Evolutionary conservation across 345 rosid genomes (phyloP).

Genomic region (Salix koriyanagi): DNA sequence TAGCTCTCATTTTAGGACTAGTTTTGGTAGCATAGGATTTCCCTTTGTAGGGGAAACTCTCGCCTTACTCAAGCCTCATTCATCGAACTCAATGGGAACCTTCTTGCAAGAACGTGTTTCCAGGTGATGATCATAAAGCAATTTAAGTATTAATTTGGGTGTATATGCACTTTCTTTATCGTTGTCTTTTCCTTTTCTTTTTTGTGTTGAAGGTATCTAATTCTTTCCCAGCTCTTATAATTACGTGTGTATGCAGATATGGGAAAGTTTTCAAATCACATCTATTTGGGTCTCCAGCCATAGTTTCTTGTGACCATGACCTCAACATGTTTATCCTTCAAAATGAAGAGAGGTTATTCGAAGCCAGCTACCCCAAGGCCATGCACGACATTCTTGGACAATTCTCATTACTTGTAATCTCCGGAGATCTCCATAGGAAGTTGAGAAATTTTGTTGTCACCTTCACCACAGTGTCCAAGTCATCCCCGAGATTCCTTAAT

Average conservation of each 20-base stretch:
- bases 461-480: slow-evolving; percentile 49
- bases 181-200: not conserved
- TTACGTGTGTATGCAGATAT: slow-evolving; percentile 33
- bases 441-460: slow-evolving; percentile 48
- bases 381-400: slow-evolving; percentile 75
- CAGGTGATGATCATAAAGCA: slow-evolving; percentile 31
- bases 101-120: slow-evolving; percentile 66
- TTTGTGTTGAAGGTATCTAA: not conserved
- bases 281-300: slow-evolving; percentile 70
- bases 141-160: too few species aligned
- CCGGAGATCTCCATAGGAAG: slow-evolving; percentile 75
- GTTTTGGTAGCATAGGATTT: slow-evolving; percentile 64
- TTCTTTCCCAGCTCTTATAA: not conserved
- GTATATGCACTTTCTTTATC: not conserved
- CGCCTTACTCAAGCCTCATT: slow-evolving; percentile 72
- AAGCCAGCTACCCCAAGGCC: slow-evolving; percentile 60
- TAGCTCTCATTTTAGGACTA: slow-evolving; percentile 23
- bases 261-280: slow-evolving; percentile 79
- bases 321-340: slow-evolving; percentile 77
- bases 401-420: slow-evolving; percentile 45
- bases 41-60: slow-evolving; percentile 72
- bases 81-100: slow-evolving; percentile 54
- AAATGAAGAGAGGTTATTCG: slow-evolving; percentile 72
- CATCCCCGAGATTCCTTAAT: slow-evolving; percentile 39
- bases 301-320: slow-evolving; percentile 79